phyloP scores from a whole-genome alignment of 1,139 yeast genomes.

The Suhomyces chickasaworum region DNA sequence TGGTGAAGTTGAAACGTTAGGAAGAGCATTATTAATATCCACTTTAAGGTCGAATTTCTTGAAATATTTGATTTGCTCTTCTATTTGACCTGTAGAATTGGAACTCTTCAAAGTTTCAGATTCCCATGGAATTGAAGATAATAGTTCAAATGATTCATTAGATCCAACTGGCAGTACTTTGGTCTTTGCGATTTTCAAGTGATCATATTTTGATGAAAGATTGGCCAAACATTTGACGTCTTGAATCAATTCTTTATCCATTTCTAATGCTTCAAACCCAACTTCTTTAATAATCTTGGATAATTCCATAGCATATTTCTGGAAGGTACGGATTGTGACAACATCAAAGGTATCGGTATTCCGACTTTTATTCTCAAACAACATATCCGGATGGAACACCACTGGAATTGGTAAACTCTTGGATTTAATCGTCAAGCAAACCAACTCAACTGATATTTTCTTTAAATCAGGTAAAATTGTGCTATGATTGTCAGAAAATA shows the following conservation, averaged over 20 bases:
- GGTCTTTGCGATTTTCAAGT: slow-evolving; percentile 22
- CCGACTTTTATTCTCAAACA: slow-evolving; percentile 36
- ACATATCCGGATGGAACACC: slow-evolving; percentile 39
- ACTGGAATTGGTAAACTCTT: slow-evolving; percentile 39
- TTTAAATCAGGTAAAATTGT: slow-evolving; percentile 32
- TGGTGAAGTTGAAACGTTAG: slow-evolving; percentile 10
- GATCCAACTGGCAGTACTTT: slow-evolving; percentile 13
- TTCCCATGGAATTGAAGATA: slow-evolving; percentile 27
- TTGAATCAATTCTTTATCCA: slow-evolving; percentile 29
- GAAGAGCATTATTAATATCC: slow-evolving; percentile 23
- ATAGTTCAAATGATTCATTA: slow-evolving; percentile 3
- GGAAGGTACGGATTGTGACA: slow-evolving; percentile 35
- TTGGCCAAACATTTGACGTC: slow-evolving; percentile 41
- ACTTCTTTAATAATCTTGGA: slow-evolving; percentile 29
- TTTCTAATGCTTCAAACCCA: slow-evolving; percentile 27
- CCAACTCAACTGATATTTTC: slow-evolving; percentile 34
- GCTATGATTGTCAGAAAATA: slow-evolving; percentile 22
- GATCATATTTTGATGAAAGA: slow-evolving; percentile 30
- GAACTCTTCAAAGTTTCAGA: slow-evolving; percentile 19
- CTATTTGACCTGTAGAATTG: slow-evolving; percentile 16
- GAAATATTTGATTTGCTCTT: slow-evolving; percentile 21
- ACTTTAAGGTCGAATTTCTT: slow-evolving; percentile 27
- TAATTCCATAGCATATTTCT: slow-evolving; percentile 35
- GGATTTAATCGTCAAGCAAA: slow-evolving; percentile 36
- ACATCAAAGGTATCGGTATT: slow-evolving; percentile 36